Evolutionary conservation across 1,139 yeast genomes (phyloP).

Genomic region (Magnusiomyces paraingens): DNA sequence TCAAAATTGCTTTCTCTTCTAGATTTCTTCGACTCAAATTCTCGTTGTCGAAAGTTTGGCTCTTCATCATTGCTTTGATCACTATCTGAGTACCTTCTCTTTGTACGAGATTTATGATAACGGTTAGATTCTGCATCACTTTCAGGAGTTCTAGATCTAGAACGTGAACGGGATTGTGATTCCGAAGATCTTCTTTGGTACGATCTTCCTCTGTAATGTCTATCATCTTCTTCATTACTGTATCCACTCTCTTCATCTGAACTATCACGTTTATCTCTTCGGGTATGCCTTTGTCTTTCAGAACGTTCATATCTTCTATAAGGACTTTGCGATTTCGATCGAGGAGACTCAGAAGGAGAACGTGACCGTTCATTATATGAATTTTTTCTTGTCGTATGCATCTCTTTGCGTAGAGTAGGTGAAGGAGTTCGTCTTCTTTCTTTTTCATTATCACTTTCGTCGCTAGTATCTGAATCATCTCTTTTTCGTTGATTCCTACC

Average conservation of each 20-base stretch:
- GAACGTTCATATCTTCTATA: neutral
- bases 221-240: slow-evolving; percentile 13
- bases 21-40: neutral
- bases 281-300: no score
- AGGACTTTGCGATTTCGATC: neutral
- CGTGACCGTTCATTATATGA: no score
- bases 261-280: no score
- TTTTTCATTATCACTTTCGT: slow-evolving; percentile 19
- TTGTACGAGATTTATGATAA: neutral
- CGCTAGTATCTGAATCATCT: neutral
- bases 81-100: neutral
- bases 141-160: slow-evolving; percentile 11
- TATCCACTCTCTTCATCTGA: no score
- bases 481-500: neutral
- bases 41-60: neutral
- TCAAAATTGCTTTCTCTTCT: slow-evolving; percentile 12
- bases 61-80: slow-evolving; percentile 3
- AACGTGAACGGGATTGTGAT: slow-evolving; percentile 5
- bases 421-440: neutral
- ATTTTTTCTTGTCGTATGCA: no score
- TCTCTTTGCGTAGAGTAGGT: neutral
- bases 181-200: neutral
- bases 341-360: no score
- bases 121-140: slow-evolving; percentile 12
- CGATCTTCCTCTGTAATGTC: neutral